Conservation (phyloP, 2,329 filamentous ascomycete genomes). For the Beauveria pseudobassiana region DNA sequence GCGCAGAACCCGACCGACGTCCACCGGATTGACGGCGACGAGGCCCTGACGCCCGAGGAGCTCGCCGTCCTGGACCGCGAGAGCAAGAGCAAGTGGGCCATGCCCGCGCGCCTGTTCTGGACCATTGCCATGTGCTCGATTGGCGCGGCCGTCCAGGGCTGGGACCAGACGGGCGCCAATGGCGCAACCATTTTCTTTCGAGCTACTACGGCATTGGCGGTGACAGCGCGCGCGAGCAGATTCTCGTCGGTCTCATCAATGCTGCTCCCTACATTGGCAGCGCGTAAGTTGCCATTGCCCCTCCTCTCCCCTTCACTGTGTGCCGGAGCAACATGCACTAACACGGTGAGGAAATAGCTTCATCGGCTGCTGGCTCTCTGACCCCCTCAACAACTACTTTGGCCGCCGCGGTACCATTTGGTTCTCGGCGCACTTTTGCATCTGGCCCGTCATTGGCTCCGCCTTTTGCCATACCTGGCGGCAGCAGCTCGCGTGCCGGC, state of each 20-base stretch:
- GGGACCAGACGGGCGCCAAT: slow-evolving; percentile 60
- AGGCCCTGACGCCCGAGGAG: slow-evolving; percentile 52
- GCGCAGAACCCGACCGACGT: slow-evolving; percentile 60
- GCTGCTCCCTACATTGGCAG: slow-evolving; percentile 45
- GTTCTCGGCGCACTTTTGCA: slow-evolving; percentile 63
- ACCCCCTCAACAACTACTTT: slow-evolving; percentile 46
- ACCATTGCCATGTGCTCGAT: slow-evolving; percentile 63
- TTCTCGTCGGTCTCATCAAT: slow-evolving; percentile 61
- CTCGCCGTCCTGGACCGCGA: slow-evolving; percentile 54
- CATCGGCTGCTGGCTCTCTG: slow-evolving; percentile 59
- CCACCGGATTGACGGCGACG: slow-evolving; percentile 46
- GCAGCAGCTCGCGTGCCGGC: slow-evolving; percentile 62
- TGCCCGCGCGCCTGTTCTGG: slow-evolving; percentile 54
- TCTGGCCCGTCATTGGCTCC: slow-evolving; percentile 61
- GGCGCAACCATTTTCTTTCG: slow-evolving; percentile 56
- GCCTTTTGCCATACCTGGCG: slow-evolving; percentile 66
- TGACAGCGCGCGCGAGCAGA: slow-evolving; percentile 28
- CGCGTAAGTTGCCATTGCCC: slow-evolving; percentile 16
- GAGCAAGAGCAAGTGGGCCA: slow-evolving; percentile 58
- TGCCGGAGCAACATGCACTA: neutral
- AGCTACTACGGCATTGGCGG: slow-evolving; percentile 38
- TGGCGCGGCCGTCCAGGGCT: slow-evolving; percentile 62
- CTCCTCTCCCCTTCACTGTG: neutral
- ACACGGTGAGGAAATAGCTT: slow-evolving; percentile 15
- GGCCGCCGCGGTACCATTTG: slow-evolving; percentile 55